phyloP scores from a whole-genome alignment of 2,329 filamentous ascomycete species.

The Monosporascus ibericus region DNA sequence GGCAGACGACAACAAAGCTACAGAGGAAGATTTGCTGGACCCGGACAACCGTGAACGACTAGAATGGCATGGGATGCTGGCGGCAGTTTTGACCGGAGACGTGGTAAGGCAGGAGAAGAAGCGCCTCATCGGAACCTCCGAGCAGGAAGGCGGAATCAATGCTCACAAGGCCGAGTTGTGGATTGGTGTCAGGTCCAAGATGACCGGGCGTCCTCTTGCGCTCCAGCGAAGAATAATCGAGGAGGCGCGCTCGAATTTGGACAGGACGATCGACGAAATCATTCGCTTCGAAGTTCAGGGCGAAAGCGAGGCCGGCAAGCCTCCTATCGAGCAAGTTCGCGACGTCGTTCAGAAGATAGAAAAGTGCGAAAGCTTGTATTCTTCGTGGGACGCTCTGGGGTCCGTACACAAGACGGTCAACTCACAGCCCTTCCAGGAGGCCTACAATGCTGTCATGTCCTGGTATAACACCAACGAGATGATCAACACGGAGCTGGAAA shows the following conservation, averaged over 20 bases:
- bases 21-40: conserved; percentile 82
- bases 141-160: conserved; percentile 50
- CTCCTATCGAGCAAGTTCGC: conserved; percentile 79
- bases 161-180: conserved; percentile 78
- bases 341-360: conserved; percentile 89
- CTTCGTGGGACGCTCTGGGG: conserved; percentile 70
- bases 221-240: conserved; percentile 85
- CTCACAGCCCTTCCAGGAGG: conserved; percentile 71
- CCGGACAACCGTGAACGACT: conserved; percentile 82
- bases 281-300: conserved; percentile 93
- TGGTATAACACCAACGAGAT: conserved; percentile 97
- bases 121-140: conserved; percentile 72
- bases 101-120: conserved; percentile 98
- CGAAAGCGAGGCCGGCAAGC: conserved; percentile 83
- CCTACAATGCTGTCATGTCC: conserved; percentile 81
- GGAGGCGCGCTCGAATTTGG: conserved; percentile 68
- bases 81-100: conserved; percentile 90
- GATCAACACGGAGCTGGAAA: conserved; percentile 89
- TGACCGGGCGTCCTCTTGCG: conserved; percentile 76
- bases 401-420: conserved; percentile 69
- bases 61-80: conserved; percentile 98
- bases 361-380: conserved; percentile 78
- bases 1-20: conserved; percentile 76
- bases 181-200: conserved; percentile 78
- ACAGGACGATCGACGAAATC: conserved; percentile 76